Base-by-base conservation (phyloP, 2,329 filamentous ascomycete genomes). In the Alternaria dauci region DNA sequence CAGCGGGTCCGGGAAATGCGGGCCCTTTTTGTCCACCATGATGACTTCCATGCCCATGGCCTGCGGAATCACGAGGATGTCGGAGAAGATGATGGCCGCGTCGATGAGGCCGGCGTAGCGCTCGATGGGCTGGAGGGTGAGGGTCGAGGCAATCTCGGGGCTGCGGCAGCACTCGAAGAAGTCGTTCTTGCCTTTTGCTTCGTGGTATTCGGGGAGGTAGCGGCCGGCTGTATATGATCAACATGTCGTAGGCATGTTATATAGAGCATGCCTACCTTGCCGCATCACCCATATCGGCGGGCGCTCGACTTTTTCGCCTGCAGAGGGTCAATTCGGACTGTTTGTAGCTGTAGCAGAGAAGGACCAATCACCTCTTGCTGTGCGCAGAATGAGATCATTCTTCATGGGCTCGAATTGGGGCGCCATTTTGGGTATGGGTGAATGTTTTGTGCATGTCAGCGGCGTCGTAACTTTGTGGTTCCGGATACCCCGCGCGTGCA, bases 221-320 rank as follows among this genome's bases (percentile, higher is more conserved):
- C 95, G 91, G 61, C 95, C 95, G 75, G 95, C 95, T 97, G 68
- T 51, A 18, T 4, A 30, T 9, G 38, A 20, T 76, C 18, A 74
- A 63, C 39, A 46, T 32, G 30, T n/a, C 9, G 38, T 7, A 50
- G 39, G 50, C 51, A 41, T 36, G 25, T 57, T 43, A 16, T 43
- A 16, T 14, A 14, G 23, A 52, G 18, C 28, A 38, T 71, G 42
- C 50, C 51, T 84, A 94, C 93, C 93, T 88, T 99, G 95, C 81
- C 95, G 91, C 95, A 99, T 99, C 78, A 99, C 93, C 95, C 95
- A 99, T 84, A 96, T 92, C 59, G 95, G 95, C 63, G 95, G 91
- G 67, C 95, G 89, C 81, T 97, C 93, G 68, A 98, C 92, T 78
- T 89, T 89, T 81, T 97, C 87, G 78, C 94, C 94, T 96, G 74